These are phyloP conservation scores for Fusarium penzigii DNA, from an alignment of 2,329 filamentous ascomycete species.

Conservation along the genomic window DNA sequence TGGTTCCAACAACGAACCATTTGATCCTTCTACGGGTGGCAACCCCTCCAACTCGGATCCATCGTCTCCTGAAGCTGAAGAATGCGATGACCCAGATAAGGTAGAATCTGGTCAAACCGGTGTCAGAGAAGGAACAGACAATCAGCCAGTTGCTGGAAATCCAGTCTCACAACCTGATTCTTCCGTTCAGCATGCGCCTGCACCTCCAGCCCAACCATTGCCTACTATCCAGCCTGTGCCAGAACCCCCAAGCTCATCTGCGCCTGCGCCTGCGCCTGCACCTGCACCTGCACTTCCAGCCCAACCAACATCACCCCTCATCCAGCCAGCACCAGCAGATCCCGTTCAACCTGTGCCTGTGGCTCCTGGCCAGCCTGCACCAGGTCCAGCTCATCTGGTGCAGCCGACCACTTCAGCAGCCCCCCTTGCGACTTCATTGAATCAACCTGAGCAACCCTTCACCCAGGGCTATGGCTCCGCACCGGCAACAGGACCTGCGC, in stretches of 20 bases:
- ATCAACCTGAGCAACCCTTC: not conserved
- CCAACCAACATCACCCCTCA: not conserved
- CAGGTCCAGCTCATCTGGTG: no score
- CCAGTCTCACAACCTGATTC: no score
- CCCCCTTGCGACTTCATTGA: no score
- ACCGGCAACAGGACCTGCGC: slow-evolving; percentile 1
- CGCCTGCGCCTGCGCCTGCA: not conserved
- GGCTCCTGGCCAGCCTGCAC: no score
- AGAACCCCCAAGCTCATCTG: no score
- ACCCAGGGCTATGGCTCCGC: not conserved
- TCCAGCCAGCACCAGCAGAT: no score
- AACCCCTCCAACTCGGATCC: not conserved
- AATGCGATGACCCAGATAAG: not conserved
- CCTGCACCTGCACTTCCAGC: not conserved
- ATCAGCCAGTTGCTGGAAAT: not conserved
- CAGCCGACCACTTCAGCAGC: no score
- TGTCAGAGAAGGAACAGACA: not conserved
- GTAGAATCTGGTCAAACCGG: not conserved
- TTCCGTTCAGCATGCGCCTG: no score
- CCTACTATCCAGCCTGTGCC: no score
- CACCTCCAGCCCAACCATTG: no score
- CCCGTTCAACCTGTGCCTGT: no score
- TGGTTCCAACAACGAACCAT: not conserved
- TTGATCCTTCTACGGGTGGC: not conserved
- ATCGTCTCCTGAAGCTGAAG: not conserved